A percentile compares a stretch with the other conserved stretches of the same genome.
Evolutionary conservation across 2,329 filamentous ascomycete genomes (phyloP).

Genomic region (Pseudogymnoascus sp.): DNA sequence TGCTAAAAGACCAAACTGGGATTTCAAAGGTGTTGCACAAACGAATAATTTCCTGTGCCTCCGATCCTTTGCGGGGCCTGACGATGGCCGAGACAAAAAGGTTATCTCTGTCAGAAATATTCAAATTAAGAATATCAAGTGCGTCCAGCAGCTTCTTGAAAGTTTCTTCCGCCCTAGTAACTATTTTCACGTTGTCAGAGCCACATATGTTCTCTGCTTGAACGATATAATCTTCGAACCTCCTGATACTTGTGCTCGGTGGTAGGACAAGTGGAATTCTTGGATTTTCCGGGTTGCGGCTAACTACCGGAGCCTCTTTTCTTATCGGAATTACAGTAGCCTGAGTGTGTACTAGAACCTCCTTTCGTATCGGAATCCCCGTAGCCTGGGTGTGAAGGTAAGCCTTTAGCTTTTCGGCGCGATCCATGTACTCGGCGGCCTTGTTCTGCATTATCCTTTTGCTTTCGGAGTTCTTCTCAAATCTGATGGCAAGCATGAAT

Average conservation of each 20-base stretch:
- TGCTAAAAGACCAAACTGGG: slow-evolving; percentile 43
- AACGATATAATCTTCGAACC: background rate
- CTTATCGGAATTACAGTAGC: background rate
- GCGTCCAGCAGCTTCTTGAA: background rate
- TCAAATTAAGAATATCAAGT: background rate
- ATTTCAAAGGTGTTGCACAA: slow-evolving; percentile 40
- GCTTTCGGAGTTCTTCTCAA: slow-evolving; percentile 92
- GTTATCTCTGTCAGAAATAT: background rate
- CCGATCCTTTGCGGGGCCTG: slow-evolving; percentile 37
- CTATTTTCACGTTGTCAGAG: background rate
- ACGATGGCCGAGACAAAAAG: slow-evolving; percentile 35
- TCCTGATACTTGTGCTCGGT: background rate
- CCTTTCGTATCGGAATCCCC: background rate
- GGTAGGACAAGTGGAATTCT: background rate
- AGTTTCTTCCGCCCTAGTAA: background rate
- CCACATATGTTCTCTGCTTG: background rate
- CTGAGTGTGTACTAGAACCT: background rate
- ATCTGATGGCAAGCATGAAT: slow-evolving; percentile 31
- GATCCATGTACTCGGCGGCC: slow-evolving; percentile 50
- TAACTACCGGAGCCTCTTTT: background rate
- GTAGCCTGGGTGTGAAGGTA: slow-evolving; percentile 46
- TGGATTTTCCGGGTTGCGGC: background rate
- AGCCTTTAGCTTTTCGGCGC: slow-evolving; percentile 89
- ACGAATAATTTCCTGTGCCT: slow-evolving; percentile 41
- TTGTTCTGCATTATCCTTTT: slow-evolving; percentile 94